These are phyloP conservation scores for Pluteus cervinus DNA, from an alignment of 768 basidiomycete species.

Conservation along the genomic window DNA sequence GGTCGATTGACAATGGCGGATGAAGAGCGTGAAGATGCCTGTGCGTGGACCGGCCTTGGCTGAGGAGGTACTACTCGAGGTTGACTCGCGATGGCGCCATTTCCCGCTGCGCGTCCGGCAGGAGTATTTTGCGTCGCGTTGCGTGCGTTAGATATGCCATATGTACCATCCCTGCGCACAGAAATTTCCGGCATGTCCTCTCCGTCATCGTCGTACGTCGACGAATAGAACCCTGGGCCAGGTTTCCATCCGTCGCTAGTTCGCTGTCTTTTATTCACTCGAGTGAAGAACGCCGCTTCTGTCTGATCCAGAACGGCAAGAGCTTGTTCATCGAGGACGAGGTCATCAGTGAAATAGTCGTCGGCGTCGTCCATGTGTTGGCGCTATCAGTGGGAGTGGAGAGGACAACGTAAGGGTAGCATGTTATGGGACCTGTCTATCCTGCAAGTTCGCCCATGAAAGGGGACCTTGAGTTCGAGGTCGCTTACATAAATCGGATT, in stretches of 20 bases:
- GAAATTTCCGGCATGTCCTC: constrained; percentile 62
- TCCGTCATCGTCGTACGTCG: constrained; percentile 34
- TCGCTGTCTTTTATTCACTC: constrained; percentile 49
- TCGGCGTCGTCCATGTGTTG: constrained; percentile 70
- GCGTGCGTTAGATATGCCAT: constrained; percentile 33
- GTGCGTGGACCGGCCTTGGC: no score
- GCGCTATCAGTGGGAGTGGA: background rate
- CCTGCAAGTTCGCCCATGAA: no score
- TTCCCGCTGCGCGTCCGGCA: no score
- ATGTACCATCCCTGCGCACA: constrained; percentile 52
- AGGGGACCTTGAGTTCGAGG: no score
- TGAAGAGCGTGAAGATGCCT: no score
- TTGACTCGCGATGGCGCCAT: no score
- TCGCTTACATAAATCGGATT: no score
- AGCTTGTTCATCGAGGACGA: constrained; percentile 56
- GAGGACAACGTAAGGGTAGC: no score
- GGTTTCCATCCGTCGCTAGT: constrained; percentile 39
- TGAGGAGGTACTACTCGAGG: no score
- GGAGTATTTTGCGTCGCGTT: no score
- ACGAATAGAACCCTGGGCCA: constrained; percentile 18
- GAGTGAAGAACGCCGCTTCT: constrained; percentile 17
- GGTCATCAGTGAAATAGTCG: constrained; percentile 58
- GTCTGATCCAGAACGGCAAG: constrained; percentile 50
- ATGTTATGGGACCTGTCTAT: no score
- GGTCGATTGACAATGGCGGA: no score